phyloP scores from a whole-genome alignment of 2,329 filamentous ascomycete species.

The Cladosporium cucumerinum region DNA sequence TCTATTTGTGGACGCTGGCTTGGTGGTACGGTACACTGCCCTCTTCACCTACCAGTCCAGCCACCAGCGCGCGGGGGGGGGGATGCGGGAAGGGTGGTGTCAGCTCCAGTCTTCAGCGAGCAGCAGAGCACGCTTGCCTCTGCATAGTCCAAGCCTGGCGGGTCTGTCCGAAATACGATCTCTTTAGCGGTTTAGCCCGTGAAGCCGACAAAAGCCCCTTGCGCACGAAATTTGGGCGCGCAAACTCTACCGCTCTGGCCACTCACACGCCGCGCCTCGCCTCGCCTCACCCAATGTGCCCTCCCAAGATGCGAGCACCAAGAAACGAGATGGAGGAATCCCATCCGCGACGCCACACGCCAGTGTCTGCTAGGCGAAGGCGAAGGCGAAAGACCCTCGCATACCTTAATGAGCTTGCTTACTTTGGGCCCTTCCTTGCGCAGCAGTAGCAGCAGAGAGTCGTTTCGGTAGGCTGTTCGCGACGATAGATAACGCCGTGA shows the following conservation, averaged over 20 bases:
- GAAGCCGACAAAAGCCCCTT: background rate
- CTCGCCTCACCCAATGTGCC: background rate
- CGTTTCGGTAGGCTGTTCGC: background rate
- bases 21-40: background rate
- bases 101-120: background rate
- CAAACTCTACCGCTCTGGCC: background rate
- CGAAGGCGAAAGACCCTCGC: background rate
- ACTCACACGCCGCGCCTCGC: background rate
- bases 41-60: background rate
- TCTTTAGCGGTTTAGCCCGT: background rate
- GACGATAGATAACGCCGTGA: background rate
- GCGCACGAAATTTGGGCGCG: background rate
- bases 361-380: background rate
- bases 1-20: background rate
- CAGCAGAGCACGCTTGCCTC: background rate
- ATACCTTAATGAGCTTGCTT: slow-evolving; percentile 1
- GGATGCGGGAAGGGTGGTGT: background rate
- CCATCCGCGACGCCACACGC: background rate
- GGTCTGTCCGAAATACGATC: slow-evolving; percentile 1
- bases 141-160: background rate
- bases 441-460: background rate
- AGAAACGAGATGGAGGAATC: background rate
- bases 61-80: background rate
- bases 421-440: background rate
- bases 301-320: background rate